Conservation (phyloP, 805 yeast genomes). For the Wickerhamiella lipophila region DNA sequence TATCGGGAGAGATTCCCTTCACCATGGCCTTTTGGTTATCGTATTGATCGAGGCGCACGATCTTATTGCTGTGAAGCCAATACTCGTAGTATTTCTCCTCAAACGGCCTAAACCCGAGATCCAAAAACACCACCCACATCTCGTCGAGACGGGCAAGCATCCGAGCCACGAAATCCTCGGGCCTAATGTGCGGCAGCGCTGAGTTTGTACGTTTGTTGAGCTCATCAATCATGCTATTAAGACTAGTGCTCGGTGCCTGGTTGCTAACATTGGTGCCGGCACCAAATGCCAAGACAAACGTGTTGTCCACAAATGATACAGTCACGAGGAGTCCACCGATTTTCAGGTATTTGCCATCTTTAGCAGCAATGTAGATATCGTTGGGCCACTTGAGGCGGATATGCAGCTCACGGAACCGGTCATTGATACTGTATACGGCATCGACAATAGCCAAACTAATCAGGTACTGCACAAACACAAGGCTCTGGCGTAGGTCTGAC, state of each 20-base stretch:
- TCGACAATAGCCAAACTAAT: conserved; percentile 73
- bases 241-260: conserved; percentile 83
- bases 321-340: conserved; percentile 78
- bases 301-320: conserved; percentile 49
- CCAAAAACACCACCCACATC: conserved; percentile 41
- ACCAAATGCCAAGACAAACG: conserved; percentile 64
- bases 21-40: conserved; percentile 47
- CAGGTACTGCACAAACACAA: conserved; percentile 79
- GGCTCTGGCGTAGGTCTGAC: conserved; percentile 37
- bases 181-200: conserved; percentile 35
- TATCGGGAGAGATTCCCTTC: conserved; percentile 70
- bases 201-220: conserved; percentile 41
- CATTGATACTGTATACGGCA: conserved; percentile 52
- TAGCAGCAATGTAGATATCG: conserved; percentile 58
- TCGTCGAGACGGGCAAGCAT: conserved; percentile 52
- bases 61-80: conserved; percentile 77
- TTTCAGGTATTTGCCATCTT: conserved; percentile 41
- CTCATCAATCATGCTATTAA: conserved; percentile 53
- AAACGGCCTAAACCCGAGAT: conserved; percentile 55
- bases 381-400: conserved; percentile 92
- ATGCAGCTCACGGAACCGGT: conserved; percentile 64
- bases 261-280: conserved; percentile 76
- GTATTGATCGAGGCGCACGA: conserved; percentile 51
- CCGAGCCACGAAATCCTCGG: conserved; percentile 49
- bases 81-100: conserved; percentile 58